Conservation (phyloP, 2,329 filamentous ascomycete species). For the Penicillium palitans region DNA sequence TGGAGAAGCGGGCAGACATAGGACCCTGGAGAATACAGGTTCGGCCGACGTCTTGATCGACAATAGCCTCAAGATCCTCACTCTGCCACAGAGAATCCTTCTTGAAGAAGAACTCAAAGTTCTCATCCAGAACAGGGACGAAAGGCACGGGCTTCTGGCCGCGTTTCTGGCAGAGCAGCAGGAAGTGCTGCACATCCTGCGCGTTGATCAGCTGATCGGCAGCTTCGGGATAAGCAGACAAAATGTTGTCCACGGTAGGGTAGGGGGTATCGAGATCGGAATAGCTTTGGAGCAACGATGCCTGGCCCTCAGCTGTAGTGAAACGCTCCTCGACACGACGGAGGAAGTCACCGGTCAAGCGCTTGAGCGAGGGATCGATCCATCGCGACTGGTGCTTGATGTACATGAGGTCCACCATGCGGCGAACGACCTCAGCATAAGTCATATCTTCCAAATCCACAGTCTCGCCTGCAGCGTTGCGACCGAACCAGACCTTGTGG, state of each 20-base stretch:
- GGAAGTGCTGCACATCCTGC: constrained; percentile 96
- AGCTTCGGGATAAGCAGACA: constrained; percentile 81
- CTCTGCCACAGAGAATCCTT: constrained; percentile 99
- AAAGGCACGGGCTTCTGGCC: constrained; percentile 97
- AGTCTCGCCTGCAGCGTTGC: constrained; percentile 74
- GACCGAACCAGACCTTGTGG: constrained; percentile 95
- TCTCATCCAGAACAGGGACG: constrained; percentile 91
- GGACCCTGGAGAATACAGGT: constrained; percentile 97
- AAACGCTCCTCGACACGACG: constrained; percentile 97
- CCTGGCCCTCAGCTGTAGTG: constrained; percentile 67
- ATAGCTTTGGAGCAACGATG: constrained; percentile 86
- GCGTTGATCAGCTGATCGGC: constrained; percentile 93
- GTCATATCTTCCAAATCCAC: constrained; percentile 96
- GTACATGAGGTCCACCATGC: constrained; percentile 87
- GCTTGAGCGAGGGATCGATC: constrained; percentile 83
- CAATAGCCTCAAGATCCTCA: constrained; percentile 92
- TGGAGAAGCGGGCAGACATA: constrained; percentile 88
- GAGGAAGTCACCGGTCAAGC: constrained; percentile 90
- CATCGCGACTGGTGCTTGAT: constrained; percentile 87
- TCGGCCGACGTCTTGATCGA: constrained; percentile 91
- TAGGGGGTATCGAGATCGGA: constrained; percentile 83
- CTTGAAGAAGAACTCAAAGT: constrained; percentile 99
- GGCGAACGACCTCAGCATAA: constrained; percentile 80
- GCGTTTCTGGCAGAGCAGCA: constrained; percentile 85
- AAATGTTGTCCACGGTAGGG: constrained; percentile 71